Conservation (phyloP, 306 rosid genomes). For the Potentilla sterilis region DNA sequence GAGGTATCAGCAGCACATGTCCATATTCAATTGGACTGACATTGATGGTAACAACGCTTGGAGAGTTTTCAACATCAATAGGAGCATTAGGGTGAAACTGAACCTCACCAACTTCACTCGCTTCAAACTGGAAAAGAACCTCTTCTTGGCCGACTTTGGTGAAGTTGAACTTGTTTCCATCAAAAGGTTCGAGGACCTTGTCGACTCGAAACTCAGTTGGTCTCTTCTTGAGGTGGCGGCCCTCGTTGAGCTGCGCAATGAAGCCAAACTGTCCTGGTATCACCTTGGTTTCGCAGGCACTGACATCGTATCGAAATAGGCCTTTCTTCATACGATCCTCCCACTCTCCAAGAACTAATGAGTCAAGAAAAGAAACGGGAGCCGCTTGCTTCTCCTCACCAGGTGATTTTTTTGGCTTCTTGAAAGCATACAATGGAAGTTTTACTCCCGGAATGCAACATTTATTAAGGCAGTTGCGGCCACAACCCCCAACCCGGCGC, state of each 20-base stretch:
- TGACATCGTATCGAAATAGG: constrained; percentile 88
- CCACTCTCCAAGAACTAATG: constrained; percentile 93
- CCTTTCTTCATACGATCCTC: constrained; percentile 89
- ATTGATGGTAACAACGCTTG: constrained; percentile 83
- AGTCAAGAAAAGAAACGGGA: constrained; percentile 73
- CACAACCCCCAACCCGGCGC: constrained; percentile 63
- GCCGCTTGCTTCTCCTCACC: constrained; percentile 38
- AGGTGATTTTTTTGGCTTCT: constrained; percentile 32
- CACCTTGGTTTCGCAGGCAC: constrained; percentile 92
- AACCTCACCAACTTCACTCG: constrained; percentile 61
- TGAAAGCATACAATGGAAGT: constrained; percentile 85
- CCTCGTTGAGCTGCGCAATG: constrained; percentile 93
- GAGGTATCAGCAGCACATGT: constrained; percentile 89
- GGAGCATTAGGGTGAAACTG: constrained; percentile 71
- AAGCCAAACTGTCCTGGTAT: constrained; percentile 81
- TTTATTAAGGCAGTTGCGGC: constrained; percentile 65
- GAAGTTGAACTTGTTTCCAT: constrained; percentile 81
- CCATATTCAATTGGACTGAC: constrained; percentile 97
- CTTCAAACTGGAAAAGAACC: constrained; percentile 79
- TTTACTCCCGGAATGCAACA: constrained; percentile 88
- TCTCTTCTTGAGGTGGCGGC: constrained; percentile 94
- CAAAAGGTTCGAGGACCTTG: constrained; percentile 89
- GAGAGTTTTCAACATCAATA: constrained; percentile 65
- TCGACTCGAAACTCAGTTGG: constrained; percentile 92
- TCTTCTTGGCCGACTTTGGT: constrained; percentile 93